Conservation (phyloP, 2,329 filamentous ascomycete species). For the Delphinella strobiligena region DNA sequence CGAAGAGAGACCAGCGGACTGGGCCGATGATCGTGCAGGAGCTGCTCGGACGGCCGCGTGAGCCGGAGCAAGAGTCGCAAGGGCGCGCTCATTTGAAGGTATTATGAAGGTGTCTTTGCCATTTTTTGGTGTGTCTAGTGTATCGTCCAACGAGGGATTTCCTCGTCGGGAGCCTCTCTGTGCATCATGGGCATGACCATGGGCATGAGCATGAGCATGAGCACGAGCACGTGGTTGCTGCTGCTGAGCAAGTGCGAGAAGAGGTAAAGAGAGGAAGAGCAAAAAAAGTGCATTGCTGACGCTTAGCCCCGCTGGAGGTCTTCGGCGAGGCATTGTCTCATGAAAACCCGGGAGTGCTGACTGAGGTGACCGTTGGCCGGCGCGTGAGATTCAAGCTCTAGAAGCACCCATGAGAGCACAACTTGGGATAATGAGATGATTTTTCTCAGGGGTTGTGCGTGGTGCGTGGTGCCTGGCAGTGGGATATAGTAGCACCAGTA, state of each 20-base stretch:
- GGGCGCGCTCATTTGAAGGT: conserved; percentile 69
- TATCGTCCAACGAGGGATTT: too few relatives aligned
- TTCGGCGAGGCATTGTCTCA: conserved; percentile 20
- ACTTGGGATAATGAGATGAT: too few relatives aligned
- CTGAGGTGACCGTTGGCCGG: conserved; percentile 3
- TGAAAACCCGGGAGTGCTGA: conserved; percentile 9
- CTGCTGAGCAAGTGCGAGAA: conserved; percentile 25
- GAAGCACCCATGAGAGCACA: conserved; percentile 3
- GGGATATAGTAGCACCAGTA: too few relatives aligned
- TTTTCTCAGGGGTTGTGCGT: too few relatives aligned
- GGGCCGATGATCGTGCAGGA: conserved; percentile 49
- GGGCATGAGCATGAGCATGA: not conserved
- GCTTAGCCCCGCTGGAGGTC: conserved; percentile 14
- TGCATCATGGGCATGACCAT: conserved; percentile 9
- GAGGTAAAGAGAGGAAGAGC: conserved; percentile 17
- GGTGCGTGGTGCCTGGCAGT: too few relatives aligned
- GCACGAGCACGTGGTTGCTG: conserved; percentile 13
- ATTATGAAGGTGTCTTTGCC: conserved; percentile 18
- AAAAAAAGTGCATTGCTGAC: conserved; percentile 18
- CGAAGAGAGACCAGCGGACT: conserved; percentile 54
- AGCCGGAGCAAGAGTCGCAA: conserved; percentile 96
- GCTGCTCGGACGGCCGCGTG: conserved; percentile 84
- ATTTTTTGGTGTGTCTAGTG: conserved; percentile 12
- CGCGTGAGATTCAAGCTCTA: not conserved
- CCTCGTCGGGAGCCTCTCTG: conserved; percentile 15